Evolutionary conservation across 139 green algal species (phyloP), one percentile per base, ranked within the genome.

Genomic region (Coccomyxa sp.): DNA sequence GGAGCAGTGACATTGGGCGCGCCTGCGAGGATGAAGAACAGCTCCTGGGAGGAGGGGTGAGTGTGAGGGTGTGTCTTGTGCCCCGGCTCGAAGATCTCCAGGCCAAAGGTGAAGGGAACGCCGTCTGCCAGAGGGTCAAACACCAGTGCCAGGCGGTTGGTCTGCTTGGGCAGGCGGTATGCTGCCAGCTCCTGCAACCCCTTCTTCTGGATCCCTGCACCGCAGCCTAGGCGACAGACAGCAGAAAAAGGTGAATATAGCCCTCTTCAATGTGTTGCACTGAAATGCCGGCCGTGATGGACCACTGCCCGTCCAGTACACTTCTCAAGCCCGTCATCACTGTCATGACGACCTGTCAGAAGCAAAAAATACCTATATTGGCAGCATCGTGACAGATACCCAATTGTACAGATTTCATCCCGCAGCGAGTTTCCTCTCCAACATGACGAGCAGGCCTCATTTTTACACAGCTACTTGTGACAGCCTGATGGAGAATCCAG

Each of bases 21-120:
- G 31, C 94, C 94, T 7, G 85, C 86, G 58, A 98, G 82, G 59
- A 98, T 92, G 80, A 98, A 95, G 63, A 98, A 98, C 14, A 98
- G 85, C 85, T 98, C 95, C 82, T 97, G 89, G 0, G 90, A 93
- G 10, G 74, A 76, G 1, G 86, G 63, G 87, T 97, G 94, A 25
- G 89, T 80, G 84, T 97, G 94, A 13, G 89, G 92, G 11, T 86
- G 88, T 18, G 94, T 97, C 71, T 82, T 67, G 86, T 97, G 94
- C 14, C 87, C 87, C 0, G 80, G 82, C 79, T 94, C 87, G 76
- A 97, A 97, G 4, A 96, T 89, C 80, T 87, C 94, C 0, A 97
- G 82, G 9, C 92, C 94, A 83, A 95, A 95, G 0, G 91, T 92
- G 51, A 96, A 90, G 11, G 90, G 91, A 7, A 90, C 79, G 15